A percentile compares a stretch with the other conserved stretches of the same genome.
Evolutionary conservation across 164 flowering plant species (phyloP).

Genomic region (Sextonia rubra): DNA sequence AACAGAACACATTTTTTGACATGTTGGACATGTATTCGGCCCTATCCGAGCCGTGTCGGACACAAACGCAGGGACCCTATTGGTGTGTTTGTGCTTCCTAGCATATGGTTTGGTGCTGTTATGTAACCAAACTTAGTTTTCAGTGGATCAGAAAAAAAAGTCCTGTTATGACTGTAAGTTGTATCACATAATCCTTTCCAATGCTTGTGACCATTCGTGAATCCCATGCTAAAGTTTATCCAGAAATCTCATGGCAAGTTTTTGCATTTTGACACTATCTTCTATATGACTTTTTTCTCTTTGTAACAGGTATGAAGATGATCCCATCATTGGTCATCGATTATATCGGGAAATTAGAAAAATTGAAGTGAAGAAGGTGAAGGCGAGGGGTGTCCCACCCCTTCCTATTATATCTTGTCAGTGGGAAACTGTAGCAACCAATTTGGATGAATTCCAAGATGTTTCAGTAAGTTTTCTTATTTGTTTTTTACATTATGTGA

Average conservation of each 20-base stretch:
- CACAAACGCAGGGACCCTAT: too few relatives aligned
- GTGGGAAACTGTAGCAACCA: constrained; percentile 99
- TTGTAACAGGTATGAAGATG: constrained; percentile 89
- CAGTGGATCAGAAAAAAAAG: too few relatives aligned
- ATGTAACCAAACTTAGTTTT: too few relatives aligned
- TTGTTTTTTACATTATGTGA: background rate
- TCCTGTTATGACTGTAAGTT: too few relatives aligned
- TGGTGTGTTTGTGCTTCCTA: too few relatives aligned
- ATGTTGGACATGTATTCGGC: too few relatives aligned
- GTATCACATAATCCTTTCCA: too few relatives aligned
- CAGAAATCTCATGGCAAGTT: background rate
- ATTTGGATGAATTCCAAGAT: constrained; percentile 89
- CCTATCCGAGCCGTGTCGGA: too few relatives aligned
- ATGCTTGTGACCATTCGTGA: too few relatives aligned
- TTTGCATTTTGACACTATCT: background rate
- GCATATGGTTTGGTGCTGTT: background rate
- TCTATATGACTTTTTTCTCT: background rate
- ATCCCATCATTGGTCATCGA: constrained; percentile 83
- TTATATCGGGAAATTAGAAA: constrained; percentile 87
- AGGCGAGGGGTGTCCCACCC: constrained; percentile 51
- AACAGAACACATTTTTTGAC: too few relatives aligned
- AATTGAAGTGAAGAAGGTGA: constrained; percentile 70
- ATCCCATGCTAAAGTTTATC: background rate
- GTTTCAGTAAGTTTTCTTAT: constrained; percentile 69
- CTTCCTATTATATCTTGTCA: constrained; percentile 57